Conservation (phyloP, 1,284 basidiomycete genomes). For the Apiotrichum montevideense region DNA sequence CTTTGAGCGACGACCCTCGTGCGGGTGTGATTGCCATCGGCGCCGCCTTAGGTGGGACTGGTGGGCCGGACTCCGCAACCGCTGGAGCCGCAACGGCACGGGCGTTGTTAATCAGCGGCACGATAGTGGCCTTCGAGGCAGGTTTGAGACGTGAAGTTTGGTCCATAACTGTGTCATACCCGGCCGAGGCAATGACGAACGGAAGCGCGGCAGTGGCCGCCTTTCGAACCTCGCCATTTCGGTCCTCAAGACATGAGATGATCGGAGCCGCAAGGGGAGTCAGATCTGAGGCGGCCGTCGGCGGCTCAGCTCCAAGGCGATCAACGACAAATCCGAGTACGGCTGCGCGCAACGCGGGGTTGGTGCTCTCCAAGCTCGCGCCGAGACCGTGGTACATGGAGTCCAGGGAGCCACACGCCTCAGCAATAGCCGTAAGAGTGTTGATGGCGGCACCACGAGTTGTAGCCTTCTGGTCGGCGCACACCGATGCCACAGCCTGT, state of each 20-base stretch:
- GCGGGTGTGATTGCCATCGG: conserved; percentile 19
- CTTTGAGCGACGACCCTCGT: conserved; percentile 19
- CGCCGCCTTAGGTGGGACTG: conserved; percentile 6
- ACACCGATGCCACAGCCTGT: conserved; percentile 70
- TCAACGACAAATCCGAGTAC: conserved; percentile 74
- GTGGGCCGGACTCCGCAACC: conserved; percentile 15
- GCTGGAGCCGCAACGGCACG: conserved; percentile 38
- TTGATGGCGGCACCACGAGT: conserved; percentile 72
- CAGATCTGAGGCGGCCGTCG: conserved; percentile 62
- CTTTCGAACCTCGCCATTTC: conserved; percentile 86
- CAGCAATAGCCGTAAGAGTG: conserved; percentile 75
- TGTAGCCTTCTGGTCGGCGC: conserved; percentile 88
- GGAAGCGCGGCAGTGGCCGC: conserved; percentile 78
- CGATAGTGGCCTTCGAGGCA: conserved; percentile 76
- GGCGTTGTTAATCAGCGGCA: conserved; percentile 74
- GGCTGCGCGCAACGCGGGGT: conserved; percentile 80
- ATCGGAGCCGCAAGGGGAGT: conserved; percentile 62
- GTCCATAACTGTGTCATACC: conserved; percentile 80
- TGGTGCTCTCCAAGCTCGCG: conserved; percentile 74
- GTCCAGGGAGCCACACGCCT: conserved; percentile 77
- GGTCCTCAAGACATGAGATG: conserved; percentile 84
- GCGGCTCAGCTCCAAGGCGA: conserved; percentile 37
- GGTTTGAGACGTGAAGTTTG: conserved; percentile 83
- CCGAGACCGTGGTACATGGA: conserved; percentile 71
- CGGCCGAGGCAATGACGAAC: conserved; percentile 65